Evolutionary conservation across 768 basidiomycete species (phyloP), one percentile per base, ranked within the genome.

Genomic region (Candolleomyces eurysporus): DNA sequence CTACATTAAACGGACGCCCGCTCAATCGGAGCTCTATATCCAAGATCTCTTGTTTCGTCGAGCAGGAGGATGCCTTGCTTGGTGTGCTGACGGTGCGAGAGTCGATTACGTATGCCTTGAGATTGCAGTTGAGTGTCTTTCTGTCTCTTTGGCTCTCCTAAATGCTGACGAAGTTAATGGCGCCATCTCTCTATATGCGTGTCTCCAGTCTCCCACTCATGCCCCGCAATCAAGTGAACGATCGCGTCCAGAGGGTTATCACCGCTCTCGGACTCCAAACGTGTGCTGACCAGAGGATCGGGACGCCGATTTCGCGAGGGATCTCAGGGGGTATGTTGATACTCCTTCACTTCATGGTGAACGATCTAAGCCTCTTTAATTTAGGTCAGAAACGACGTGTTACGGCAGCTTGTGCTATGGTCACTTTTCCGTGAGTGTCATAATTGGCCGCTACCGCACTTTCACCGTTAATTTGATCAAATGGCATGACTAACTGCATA

Each of bases 311-410:
- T 17, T 76, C 79, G 43, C 75, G 85, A 52, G 88, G 87, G 1
- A 83, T 89, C 42, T 84, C 83, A 21, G 86, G 86, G 8, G 86
- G 74, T 76, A 57, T 17, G 69, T 63, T 11, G 9, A 32, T 21
- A n/a, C 52, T 40, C 52, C n/a, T 11, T 39, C 36, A 40, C 54
- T 58, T 36, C 32, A 21, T 45, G 4, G 8, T 30, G 32, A 22
- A 40, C 31, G 13, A 36, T 30, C 13, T 48, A 21, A 21, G n/a
- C 48, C 14, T 39, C 11, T 21, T 57, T 22, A 58, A 61, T 14
- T 61, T 59, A 73, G 79, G 89, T 3, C 87, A 90, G 69, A 86
- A 85, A 65, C 78, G 88, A n/a, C 78, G 83, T 5, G 81, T 84
- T 5, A 82, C 83, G 11, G 82, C 86, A 48, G 88, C 84, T 10